Percentiles rank a stretch among this genome's conserved stretches.
Conservation (phyloP, 1,284 basidiomycete species). For the Cutaneotrichosporon daszewskae region DNA sequence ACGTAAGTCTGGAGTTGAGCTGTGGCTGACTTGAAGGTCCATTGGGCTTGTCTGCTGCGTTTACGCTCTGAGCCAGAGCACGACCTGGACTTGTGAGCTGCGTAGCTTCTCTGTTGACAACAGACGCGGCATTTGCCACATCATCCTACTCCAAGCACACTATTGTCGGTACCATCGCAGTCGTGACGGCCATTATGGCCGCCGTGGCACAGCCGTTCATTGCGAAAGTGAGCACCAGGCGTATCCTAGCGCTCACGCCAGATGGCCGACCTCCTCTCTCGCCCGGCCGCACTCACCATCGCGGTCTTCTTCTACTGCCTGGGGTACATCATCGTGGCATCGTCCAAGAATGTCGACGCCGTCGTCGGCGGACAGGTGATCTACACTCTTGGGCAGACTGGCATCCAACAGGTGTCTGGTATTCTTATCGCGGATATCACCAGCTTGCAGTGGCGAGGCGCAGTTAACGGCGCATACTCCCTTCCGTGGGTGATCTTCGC, state of each 20-base stretch:
- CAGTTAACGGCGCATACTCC: conserved; percentile 64
- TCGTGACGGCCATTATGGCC: conserved; percentile 34
- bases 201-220: conserved; percentile 43
- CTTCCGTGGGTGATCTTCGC: conserved; percentile 55
- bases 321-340: conserved; percentile 35
- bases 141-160: conserved; percentile 38
- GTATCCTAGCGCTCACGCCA: no score
- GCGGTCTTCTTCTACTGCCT: conserved; percentile 33
- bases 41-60: conserved; percentile 27
- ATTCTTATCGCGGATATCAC: conserved; percentile 61
- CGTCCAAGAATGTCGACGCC: conserved; percentile 11
- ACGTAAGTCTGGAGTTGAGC: no score
- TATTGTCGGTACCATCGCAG: conserved; percentile 33
- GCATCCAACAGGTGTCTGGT: conserved; percentile 17
- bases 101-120: not conserved
- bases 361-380: conserved; percentile 19
- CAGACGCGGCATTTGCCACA: conserved; percentile 32
- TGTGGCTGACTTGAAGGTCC: conserved; percentile 25
- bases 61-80: conserved; percentile 22
- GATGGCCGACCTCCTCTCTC: conserved; percentile 26
- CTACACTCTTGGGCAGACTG: conserved; percentile 17
- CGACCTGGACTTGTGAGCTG: conserved; percentile 21
- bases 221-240: conserved; percentile 37
- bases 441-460: conserved; percentile 67
- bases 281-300: conserved; percentile 25